Evolutionary conservation across 2,329 filamentous ascomycete species (phyloP).

Genomic region (Cladosporium colombiae): DNA sequence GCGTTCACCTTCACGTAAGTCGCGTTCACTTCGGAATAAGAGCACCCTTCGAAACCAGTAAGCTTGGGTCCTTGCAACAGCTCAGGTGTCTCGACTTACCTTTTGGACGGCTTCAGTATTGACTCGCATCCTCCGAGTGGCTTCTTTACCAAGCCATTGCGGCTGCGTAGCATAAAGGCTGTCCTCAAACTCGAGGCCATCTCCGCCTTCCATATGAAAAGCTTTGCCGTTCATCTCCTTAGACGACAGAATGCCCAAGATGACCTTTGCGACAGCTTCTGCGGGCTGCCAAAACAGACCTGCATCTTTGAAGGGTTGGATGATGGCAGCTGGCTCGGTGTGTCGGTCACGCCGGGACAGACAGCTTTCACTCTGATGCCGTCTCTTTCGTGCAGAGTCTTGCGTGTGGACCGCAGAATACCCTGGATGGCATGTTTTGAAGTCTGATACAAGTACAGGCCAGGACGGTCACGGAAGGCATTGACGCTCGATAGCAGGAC

Average conservation of each 20-base stretch:
- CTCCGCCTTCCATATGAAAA: slow-evolving; percentile 47
- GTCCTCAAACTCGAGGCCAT: slow-evolving; percentile 49
- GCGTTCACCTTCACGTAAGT: neutral
- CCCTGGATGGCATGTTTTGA: slow-evolving; percentile 32
- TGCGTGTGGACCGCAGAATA: slow-evolving; percentile 28
- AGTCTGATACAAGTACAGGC: slow-evolving; percentile 48
- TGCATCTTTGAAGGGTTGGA: slow-evolving; percentile 24
- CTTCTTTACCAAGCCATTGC: slow-evolving; percentile 46
- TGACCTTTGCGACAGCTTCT: slow-evolving; percentile 29
- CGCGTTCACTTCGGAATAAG: neutral
- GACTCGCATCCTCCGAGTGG: slow-evolving; percentile 28
- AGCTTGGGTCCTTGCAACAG: neutral
- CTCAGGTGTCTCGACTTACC: neutral
- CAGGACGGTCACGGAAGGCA: slow-evolving; percentile 52
- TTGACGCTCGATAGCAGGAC: slow-evolving; percentile 50
- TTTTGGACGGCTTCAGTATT: slow-evolving; percentile 27
- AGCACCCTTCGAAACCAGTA: neutral
- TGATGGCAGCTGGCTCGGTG: slow-evolving; percentile 27
- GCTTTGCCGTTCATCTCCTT: slow-evolving; percentile 44
- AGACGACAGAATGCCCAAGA: slow-evolving; percentile 32
- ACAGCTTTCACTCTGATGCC: slow-evolving; percentile 45
- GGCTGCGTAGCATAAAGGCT: slow-evolving; percentile 44
- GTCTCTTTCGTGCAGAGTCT: slow-evolving; percentile 29
- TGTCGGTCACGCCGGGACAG: slow-evolving; percentile 48
- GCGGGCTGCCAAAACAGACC: slow-evolving; percentile 26